Evolutionary conservation across 495 filamentous ascomycete genomes (phyloP).

Genomic region (Sordaria brevicollis): DNA sequence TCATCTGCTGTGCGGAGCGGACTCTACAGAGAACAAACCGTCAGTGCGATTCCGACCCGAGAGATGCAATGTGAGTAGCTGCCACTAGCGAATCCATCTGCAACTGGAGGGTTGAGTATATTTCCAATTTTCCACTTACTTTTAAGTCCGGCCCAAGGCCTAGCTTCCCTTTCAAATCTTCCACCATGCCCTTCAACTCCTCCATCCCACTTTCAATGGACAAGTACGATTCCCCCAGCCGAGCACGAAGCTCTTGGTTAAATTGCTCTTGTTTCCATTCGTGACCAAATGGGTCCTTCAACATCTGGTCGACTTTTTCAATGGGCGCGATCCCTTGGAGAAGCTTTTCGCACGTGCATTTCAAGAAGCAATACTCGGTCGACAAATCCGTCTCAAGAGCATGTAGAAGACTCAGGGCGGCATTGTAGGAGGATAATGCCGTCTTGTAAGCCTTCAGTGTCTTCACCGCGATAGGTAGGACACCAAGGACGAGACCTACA

Average conservation of each 20-base stretch:
- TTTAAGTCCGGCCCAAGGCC: neutral
- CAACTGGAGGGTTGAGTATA: no score
- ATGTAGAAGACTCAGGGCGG: neutral
- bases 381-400: neutral
- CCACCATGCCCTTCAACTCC: neutral
- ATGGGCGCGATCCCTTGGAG: neutral
- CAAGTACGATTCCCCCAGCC: neutral
- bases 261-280: neutral
- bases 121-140: no score
- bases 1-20: no score
- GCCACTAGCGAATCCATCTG: no score
- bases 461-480: constrained; percentile 23
- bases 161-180: neutral
- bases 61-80: no score
- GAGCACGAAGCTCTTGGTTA: neutral
- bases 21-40: no score
- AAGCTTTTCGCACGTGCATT: neutral
- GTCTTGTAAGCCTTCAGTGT: constrained; percentile 21
- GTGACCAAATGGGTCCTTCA: neutral
- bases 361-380: neutral
- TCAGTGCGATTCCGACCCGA: no score
- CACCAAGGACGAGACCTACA: constrained; percentile 24
- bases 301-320: neutral
- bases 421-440: constrained; percentile 14
- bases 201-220: neutral